Evolutionary conservation across 1,139 yeast species (phyloP).

Genomic region (Geotrichum fermentans): DNA sequence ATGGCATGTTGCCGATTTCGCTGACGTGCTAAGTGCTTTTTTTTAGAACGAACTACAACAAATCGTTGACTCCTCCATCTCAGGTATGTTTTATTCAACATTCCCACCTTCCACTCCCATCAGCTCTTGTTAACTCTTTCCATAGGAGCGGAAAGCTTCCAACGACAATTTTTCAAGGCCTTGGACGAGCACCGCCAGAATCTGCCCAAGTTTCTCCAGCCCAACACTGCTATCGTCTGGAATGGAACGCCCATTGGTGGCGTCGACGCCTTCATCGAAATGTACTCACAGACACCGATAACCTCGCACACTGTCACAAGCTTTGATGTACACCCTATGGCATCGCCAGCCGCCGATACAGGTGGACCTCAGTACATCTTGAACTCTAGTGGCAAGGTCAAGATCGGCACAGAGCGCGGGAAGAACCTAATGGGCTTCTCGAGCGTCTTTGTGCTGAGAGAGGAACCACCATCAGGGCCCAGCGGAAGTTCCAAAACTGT

Average conservation of each 20-base stretch:
- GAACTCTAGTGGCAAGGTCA: conserved; percentile 34
- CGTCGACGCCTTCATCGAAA: conserved; percentile 33
- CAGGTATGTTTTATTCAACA: not conserved
- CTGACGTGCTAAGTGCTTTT: conserved; percentile 2
- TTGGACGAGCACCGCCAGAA: conserved; percentile 30
- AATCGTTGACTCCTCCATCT: conserved; percentile 2
- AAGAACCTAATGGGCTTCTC: conserved; percentile 34
- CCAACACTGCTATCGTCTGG: conserved; percentile 38
- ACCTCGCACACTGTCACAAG: conserved; percentile 34
- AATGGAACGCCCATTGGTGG: conserved; percentile 41
- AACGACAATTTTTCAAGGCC: conserved; percentile 31
- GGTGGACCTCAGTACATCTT: conserved; percentile 28
- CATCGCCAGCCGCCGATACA: conserved; percentile 20
- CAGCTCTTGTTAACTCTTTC: not conserved
- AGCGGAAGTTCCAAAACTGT: conserved; percentile 17
- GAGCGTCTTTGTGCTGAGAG: conserved; percentile 32
- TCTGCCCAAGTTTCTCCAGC: conserved; percentile 28
- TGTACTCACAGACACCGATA: conserved; percentile 34
- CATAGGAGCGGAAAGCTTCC: conserved; percentile 22
- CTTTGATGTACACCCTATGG: conserved; percentile 38
- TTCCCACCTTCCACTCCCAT: not conserved
- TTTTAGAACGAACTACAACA: conserved; percentile 5
- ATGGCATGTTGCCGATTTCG: not conserved
- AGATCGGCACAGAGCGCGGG: conserved; percentile 33
- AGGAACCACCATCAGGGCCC: conserved; percentile 19